Base-by-base conservation (phyloP, 2,329 filamentous ascomycete species). In the Whalleya microplaca region DNA sequence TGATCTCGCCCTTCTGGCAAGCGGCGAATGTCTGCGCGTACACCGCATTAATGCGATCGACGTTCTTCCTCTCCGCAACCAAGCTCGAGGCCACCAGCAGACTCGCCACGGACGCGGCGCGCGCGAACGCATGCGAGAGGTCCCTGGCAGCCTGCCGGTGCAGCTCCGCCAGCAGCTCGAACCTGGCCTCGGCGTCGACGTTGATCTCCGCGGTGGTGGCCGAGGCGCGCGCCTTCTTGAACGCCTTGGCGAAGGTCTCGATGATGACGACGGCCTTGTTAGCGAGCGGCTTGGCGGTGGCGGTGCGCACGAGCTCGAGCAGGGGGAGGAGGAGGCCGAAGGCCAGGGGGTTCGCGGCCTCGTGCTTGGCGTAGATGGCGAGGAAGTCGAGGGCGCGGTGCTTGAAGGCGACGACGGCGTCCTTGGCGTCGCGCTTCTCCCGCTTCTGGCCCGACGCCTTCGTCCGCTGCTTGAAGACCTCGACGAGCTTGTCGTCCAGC, bases 331-430 rank as follows among this genome's bases (percentile, higher is more conserved):
- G 77, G 8, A 95, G 74, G 40, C 85, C 80, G 43, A 95, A 84
- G 0, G 87, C 84, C 1, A 93, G 77, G 1, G 83, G 75, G 65
- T 86, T 89, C 20, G 81, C 81, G 53, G 89, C 84, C 73, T 95
- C 88, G 65, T 89, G 88, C 72, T 90, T 92, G 62, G 95, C 81
- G 73, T 92, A 98, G 61, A 95, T 89, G 58, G 89, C 85, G 10
- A 98, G 80, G 1, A 98, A 83, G 69, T 98, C 95, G 3, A 98
- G 83, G 5, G 97, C 89, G 42, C 93, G 90, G 73, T 91, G 91
- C 79, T 99, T 99, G 82, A 99, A 96, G 75, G 94, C 93, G 67
- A 96, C 79, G 69, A 98, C 91, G 19, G 87, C 92, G 64, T 94
- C 90, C 70, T 91, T 95, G 52, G 94, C 93, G 58, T 94, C 89